A percentile compares a stretch with the other conserved stretches of the same genome.
These are phyloP conservation scores for Suillus discolor DNA, from an alignment of 768 basidiomycete genomes.

Conservation along the genomic window DNA sequence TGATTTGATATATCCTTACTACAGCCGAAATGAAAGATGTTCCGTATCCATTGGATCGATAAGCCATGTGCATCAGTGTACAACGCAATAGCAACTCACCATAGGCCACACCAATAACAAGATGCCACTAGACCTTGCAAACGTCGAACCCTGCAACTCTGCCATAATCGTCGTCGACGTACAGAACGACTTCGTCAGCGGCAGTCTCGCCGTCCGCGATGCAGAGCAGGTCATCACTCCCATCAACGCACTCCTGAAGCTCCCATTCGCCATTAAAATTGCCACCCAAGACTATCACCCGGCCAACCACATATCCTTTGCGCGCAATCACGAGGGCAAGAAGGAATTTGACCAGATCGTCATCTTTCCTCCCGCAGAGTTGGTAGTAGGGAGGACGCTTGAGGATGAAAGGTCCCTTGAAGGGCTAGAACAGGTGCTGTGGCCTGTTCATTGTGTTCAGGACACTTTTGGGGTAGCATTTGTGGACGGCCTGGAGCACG, in stretches of 20 bases:
- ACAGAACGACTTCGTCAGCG: conserved; percentile 83
- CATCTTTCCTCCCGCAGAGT: conserved; percentile 34
- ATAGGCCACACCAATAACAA: background rate
- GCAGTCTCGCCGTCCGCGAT: conserved; percentile 69
- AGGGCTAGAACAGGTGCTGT: conserved; percentile 56
- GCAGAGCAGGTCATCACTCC: conserved; percentile 58
- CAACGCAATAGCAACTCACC: background rate
- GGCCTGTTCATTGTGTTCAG: conserved; percentile 83
- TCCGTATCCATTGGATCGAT: background rate
- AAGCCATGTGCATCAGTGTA: background rate
- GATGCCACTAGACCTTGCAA: background rate
- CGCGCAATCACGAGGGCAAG: conserved; percentile 47
- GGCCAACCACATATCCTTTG: conserved; percentile 71
- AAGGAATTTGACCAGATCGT: conserved; percentile 43
- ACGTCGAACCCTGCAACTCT: conserved; percentile 13
- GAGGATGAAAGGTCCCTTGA: conserved; percentile 16
- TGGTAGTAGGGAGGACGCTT: conserved; percentile 33
- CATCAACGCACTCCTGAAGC: conserved; percentile 58
- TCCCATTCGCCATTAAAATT: conserved; percentile 53
- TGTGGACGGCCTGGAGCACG: conserved; percentile 49
- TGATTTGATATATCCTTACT: too few relatives aligned
- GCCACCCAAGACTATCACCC: conserved; percentile 66
- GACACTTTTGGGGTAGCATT: conserved; percentile 61
- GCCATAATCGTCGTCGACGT: conserved; percentile 77
- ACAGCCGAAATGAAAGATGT: background rate